Percentiles rank a stretch among this genome's conserved stretches.
These are phyloP conservation scores for Penicillium fuscoglaucum DNA, from an alignment of 2,329 filamentous ascomycete species.

Conservation along the genomic window DNA sequence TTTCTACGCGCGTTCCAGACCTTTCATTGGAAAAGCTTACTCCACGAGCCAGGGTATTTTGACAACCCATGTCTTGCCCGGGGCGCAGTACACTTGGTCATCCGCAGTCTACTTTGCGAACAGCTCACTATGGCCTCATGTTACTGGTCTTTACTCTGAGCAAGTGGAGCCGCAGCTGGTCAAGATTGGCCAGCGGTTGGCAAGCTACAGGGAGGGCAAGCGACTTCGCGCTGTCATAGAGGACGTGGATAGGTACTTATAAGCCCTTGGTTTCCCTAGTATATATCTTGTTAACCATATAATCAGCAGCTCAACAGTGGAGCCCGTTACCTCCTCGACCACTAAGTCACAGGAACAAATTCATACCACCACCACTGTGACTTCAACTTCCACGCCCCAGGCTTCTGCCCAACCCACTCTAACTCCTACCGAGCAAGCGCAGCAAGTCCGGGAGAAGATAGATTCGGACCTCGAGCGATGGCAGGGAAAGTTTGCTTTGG, in stretches of 20 bases:
- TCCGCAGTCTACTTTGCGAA: conserved; percentile 70
- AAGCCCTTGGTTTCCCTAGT: conserved; percentile 3
- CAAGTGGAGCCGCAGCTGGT: conserved; percentile 95
- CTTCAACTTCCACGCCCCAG: conserved; percentile 30
- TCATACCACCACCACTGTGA: conserved; percentile 21
- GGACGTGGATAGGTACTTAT: conserved; percentile 50
- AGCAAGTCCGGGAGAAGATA: conserved; percentile 61
- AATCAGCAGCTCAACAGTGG: conserved; percentile 22
- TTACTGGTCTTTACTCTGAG: conserved; percentile 78
- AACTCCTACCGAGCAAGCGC: conserved; percentile 47
- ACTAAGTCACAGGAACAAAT: conserved; percentile 18
- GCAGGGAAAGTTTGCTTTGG: conserved; percentile 84
- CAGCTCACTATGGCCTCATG: conserved; percentile 74
- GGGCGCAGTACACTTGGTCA: conserved; percentile 68
- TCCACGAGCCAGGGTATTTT: conserved; percentile 65
- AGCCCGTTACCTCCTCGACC: conserved; percentile 26
- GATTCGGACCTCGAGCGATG: conserved; percentile 76
- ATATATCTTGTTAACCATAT: conserved; percentile 11
- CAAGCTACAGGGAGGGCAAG: conserved; percentile 60
- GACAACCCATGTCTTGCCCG: conserved; percentile 69
- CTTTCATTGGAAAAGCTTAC: conserved; percentile 72
- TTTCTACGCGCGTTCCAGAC: conserved; percentile 70
- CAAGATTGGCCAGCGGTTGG: conserved; percentile 86
- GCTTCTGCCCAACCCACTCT: conserved; percentile 35
- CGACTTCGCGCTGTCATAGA: conserved; percentile 61